Evolutionary conservation across 257 asterid genomes (phyloP).

Genomic region (Capsicum pubescens): DNA sequence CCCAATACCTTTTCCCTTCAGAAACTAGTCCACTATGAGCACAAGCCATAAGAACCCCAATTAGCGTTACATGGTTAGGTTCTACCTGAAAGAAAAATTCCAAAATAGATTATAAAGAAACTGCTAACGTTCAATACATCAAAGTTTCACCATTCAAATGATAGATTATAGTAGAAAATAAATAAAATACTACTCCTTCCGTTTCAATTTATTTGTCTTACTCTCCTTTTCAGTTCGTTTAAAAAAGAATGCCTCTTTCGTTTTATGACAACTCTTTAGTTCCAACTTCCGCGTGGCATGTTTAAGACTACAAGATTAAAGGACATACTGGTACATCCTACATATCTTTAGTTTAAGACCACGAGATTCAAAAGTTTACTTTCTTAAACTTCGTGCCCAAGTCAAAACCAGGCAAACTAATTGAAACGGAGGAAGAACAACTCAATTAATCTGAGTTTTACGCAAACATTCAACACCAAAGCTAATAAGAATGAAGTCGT

Average conservation of each 20-base stretch:
- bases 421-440: no score
- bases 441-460: not conserved
- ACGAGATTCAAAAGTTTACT: no score
- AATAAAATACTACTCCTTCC: not conserved
- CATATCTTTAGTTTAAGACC: no score
- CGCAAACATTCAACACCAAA: not conserved
- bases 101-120: not conserved
- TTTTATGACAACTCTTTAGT: no score
- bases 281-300: no score
- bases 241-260: no score
- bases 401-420: no score
- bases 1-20: conserved; percentile 64
- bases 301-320: no score
- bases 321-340: no score
- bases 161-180: not conserved
- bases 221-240: no score
- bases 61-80: conserved; percentile 63
- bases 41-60: conserved; percentile 69
- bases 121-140: not conserved
- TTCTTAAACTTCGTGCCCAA: no score
- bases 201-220: no score
- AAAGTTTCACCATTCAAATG: not conserved
- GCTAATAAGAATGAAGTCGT: not conserved
- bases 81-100: conserved; percentile 52
- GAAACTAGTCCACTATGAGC: conserved; percentile 65